Base-by-base conservation (phyloP, 306 rosid genomes). In the Clitoria ternatea region DNA sequence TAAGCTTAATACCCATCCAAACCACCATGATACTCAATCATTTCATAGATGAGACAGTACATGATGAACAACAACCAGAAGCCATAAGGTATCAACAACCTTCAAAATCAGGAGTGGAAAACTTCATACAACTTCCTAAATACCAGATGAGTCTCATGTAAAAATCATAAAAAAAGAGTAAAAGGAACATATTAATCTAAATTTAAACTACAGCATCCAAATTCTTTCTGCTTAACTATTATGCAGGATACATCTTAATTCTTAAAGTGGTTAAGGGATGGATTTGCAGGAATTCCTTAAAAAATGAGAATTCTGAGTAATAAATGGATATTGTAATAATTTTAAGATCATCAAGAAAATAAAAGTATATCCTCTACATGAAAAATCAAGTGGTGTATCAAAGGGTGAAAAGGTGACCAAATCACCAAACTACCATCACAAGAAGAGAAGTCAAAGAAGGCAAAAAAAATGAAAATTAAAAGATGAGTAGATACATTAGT, bases 331-430 rank as follows among this genome's bases (percentile, higher is more conserved):
- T 20, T 7, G 6, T 43, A 23, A 5, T 7, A 42, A 12, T 42
- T 37, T 29, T 14, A 8, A 26, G 35, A 19, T 36, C 69, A 44
- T 3, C 48, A 47, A 35, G 55, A 5, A 27, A 23, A 39, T 6
- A 42, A 6, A 29, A 10, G 27, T 11, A 1, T 17, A 52, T 60
- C 59, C 63, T 61, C 53, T 43, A 32, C 12, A 43, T 17, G 36
- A 8, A 52, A 67, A 52, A 68, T 56, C 55, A 61, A 42, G 30
- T 69, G 67, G 56, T 17, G 39, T 56, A 68, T 49, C 22, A 56
- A 24, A 32, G 13, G 27, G 56, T 36, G 24, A 68, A 61, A 44
- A 39, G 33, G 19, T 18, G 52, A 43, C 66, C 56, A 74, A 30
- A 60, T 48, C 9, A n/a, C 63, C n/a, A n/a, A n/a, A n/a, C 7